Conservation (phyloP, 2,329 filamentous ascomycete species). For the Aspergillus amoenus region DNA sequence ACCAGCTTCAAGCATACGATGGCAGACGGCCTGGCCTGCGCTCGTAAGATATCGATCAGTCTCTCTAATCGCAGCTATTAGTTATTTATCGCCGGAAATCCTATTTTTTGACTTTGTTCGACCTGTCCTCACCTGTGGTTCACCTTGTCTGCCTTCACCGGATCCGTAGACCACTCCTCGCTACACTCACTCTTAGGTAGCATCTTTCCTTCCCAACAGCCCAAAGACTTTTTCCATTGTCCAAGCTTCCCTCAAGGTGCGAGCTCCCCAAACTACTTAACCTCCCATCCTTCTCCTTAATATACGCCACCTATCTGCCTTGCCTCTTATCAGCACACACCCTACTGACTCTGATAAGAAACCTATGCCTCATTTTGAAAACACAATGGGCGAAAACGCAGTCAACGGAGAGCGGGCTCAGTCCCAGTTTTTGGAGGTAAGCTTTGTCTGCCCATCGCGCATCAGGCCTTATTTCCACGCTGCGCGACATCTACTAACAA, state of each 20-base stretch:
- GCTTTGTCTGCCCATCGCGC: slow-evolving; percentile 17
- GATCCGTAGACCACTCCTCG: slow-evolving; percentile 6
- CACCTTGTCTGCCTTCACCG: slow-evolving; percentile 5
- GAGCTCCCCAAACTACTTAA: not conserved
- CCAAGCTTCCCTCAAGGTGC: not conserved
- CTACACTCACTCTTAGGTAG: slow-evolving; percentile 6
- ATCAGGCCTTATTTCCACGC: not conserved
- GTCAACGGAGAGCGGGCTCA: slow-evolving; percentile 53
- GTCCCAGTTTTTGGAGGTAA: slow-evolving; percentile 48
- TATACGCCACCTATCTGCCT: not conserved
- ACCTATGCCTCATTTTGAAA: slow-evolving; percentile 52
- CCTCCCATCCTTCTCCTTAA: not conserved
- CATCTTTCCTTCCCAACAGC: slow-evolving; percentile 4
- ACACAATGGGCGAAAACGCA: slow-evolving; percentile 47
- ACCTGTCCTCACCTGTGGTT: slow-evolving; percentile 16
- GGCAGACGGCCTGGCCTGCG: not conserved
- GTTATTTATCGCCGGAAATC: slow-evolving; percentile 6
- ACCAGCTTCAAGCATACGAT: slow-evolving; percentile 13
- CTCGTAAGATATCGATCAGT: slow-evolving; percentile 5
- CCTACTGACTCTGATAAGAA: not conserved
- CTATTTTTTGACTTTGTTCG: slow-evolving; percentile 11
- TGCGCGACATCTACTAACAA: slow-evolving; percentile 20
- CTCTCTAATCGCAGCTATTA: slow-evolving; percentile 11
- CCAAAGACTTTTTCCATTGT: not conserved
- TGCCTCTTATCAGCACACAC: not conserved